Percentiles rank a stretch among this genome's conserved stretches.
These are phyloP conservation scores for Aspergillus sclerotialis DNA, from an alignment of 2,329 filamentous ascomycete genomes.

Conservation along the genomic window DNA sequence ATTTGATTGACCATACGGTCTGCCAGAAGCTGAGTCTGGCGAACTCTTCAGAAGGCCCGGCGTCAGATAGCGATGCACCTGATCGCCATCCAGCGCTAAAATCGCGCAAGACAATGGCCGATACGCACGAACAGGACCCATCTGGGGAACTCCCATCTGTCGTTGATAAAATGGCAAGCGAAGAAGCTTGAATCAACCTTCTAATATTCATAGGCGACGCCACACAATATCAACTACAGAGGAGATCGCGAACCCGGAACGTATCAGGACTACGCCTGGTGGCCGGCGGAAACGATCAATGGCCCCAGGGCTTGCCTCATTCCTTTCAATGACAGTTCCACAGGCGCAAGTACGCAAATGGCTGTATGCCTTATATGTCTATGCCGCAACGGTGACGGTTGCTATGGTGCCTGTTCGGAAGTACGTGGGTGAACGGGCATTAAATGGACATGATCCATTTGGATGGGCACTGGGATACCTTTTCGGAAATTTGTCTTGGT, in stretches of 20 bases:
- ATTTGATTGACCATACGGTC: conserved; percentile 37
- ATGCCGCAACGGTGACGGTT: conserved; percentile 57
- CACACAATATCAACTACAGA: conserved; percentile 49
- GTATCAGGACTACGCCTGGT: conserved; percentile 47
- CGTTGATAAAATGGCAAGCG: conserved; percentile 15
- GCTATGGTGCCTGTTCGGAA: conserved; percentile 65
- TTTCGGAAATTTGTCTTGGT: conserved; percentile 66
- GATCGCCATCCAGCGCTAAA: conserved; percentile 20
- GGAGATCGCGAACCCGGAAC: conserved; percentile 20
- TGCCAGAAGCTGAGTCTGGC: conserved; percentile 44
- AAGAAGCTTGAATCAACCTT: conserved; percentile 17
- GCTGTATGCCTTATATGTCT: conserved; percentile 75
- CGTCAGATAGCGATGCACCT: conserved; percentile 31
- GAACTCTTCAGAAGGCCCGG: conserved; percentile 26
- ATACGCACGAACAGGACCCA: too few species aligned
- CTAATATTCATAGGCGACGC: conserved; percentile 20
- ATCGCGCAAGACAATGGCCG: conserved; percentile 28
- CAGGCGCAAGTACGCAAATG: conserved; percentile 75
- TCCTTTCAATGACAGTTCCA: conserved; percentile 69
- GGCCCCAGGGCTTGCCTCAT: conserved; percentile 61
- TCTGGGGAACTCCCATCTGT: conserved; percentile 12
- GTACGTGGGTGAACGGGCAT: conserved; percentile 60
- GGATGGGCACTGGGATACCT: conserved; percentile 91
- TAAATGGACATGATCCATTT: conserved; percentile 70
- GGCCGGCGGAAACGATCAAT: conserved; percentile 60